Evolutionary conservation across 2,329 filamentous ascomycete genomes (phyloP).

Genomic region (Zymoseptoria tritici): DNA sequence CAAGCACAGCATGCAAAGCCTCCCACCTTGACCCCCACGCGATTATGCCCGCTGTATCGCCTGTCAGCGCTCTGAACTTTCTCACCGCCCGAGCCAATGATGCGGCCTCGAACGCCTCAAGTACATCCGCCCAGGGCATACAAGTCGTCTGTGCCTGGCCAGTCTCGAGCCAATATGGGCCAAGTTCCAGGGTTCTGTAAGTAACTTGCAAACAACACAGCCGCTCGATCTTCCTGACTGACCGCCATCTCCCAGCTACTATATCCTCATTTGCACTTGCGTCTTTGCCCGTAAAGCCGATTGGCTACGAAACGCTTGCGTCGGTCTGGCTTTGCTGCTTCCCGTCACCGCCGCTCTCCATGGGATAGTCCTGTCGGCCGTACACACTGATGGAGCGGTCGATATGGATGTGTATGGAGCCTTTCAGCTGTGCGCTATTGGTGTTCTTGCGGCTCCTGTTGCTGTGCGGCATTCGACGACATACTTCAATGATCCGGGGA

Average conservation of each 20-base stretch:
- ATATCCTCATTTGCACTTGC: conserved; percentile 56
- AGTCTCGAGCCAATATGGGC: conserved; percentile 51
- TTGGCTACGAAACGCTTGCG: conserved; percentile 56
- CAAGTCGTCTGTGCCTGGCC: conserved; percentile 52
- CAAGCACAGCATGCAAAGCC: background rate
- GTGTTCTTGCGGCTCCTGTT: conserved; percentile 56
- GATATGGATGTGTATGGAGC: conserved; percentile 64
- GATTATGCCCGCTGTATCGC: background rate
- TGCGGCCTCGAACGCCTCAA: background rate
- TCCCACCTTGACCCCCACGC: background rate
- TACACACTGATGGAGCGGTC: conserved; percentile 55
- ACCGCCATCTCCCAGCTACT: conserved; percentile 44
- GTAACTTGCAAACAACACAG: conserved; percentile 17
- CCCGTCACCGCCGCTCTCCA: conserved; percentile 59
- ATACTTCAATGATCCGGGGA: conserved; percentile 56
- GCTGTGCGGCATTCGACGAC: conserved; percentile 55
- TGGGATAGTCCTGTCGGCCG: conserved; percentile 51
- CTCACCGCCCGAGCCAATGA: background rate
- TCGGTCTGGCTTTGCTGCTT: conserved; percentile 56
- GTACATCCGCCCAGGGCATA: conserved; percentile 14
- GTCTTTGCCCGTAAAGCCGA: conserved; percentile 54
- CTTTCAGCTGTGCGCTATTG: conserved; percentile 60
- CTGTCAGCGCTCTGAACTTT: background rate
- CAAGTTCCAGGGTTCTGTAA: conserved; percentile 47
- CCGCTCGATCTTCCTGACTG: background rate